These are phyloP conservation scores for Coemansia aciculifera DNA, from an alignment of 192 early-diverging fungal species.

Conservation along the genomic window DNA sequence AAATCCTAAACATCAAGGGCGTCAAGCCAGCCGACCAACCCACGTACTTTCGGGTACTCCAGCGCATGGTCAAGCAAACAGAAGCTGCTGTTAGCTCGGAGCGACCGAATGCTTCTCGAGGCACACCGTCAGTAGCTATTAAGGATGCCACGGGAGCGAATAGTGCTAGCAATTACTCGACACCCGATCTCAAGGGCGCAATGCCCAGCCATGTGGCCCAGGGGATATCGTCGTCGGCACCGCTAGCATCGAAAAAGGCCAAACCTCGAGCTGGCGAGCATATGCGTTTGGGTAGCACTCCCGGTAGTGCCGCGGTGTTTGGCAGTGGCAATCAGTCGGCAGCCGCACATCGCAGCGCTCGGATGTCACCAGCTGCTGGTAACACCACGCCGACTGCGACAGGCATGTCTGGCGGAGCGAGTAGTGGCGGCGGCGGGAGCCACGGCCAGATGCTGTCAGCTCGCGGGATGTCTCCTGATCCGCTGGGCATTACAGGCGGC, in stretches of 20 bases:
- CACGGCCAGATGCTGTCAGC: background rate
- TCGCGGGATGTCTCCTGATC: constrained; percentile 15
- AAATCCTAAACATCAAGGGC: constrained; percentile 85
- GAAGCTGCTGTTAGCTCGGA: background rate
- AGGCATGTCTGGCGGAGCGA: background rate
- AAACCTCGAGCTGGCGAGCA: constrained; percentile 6
- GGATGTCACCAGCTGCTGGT: background rate
- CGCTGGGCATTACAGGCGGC: constrained; percentile 32
- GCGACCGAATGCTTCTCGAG: background rate
- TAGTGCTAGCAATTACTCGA: constrained; percentile 6
- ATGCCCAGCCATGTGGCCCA: constrained; percentile 14
- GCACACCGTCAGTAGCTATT: background rate
- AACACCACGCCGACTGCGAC: background rate
- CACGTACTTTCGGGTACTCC: constrained; percentile 31
- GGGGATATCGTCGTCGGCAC: constrained; percentile 15
- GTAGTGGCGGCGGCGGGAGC: background rate
- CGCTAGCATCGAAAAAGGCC: constrained; percentile 5
- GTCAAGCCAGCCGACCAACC: constrained; percentile 63
- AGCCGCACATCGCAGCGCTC: background rate
- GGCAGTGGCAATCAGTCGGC: constrained; percentile 3
- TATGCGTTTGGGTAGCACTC: constrained; percentile 22
- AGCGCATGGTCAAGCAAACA: constrained; percentile 8
- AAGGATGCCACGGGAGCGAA: background rate
- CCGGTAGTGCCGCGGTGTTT: constrained; percentile 15
- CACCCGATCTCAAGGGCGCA: constrained; percentile 16